Base-by-base conservation (phyloP, 192 early-diverging fungal species). In the Coemansia biformis region DNA sequence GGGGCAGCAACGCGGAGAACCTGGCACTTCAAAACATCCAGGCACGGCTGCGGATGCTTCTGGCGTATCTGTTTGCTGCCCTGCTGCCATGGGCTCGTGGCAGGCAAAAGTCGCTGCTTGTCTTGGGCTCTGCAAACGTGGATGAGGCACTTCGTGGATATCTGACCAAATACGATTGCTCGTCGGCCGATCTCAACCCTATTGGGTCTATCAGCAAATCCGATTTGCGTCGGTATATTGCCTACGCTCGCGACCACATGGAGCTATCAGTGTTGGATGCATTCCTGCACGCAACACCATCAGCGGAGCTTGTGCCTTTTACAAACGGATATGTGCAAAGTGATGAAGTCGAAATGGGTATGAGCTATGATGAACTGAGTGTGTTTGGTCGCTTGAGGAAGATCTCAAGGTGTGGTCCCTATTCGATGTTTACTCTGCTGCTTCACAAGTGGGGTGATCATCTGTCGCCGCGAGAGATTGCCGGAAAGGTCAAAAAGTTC, bases 81-180 rank as follows among this genome's bases (percentile, higher is more conserved):
- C 79, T 99, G 12, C 71, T 99, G n/a, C 86, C 89, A 6, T 99
- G 96, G 96, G 78, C 74, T 13, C 39, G 51, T 21, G 29, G 48
- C 14, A 79, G 79, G 16, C 50, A 63, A 0, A 46, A 81, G 0
- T 79, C 83, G 5, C 64, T 99, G 47, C 80, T 99, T 31, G 96
- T 99, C 0, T 76, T 99, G 45, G 94, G 92, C 24, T 91, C 88
- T 50, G 84, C 93, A n/a, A 99, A 99, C 51, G 94, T 97, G 0
- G 96, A 99, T 65, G 96, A 99, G 78, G 86, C 87, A 24, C 66
- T 99, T 38, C 81, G 96, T 30, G 96, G 96, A 1, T 99, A 99
- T 46, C 82, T 99, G 28, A 99, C 96, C 35, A 99, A 99, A 55
- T 99, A 99, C 63, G 96, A 99, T 59, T 97, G 96, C 53, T 92